Conservation (phyloP, 176 grass and related monocot genomes). For the Oryza rufipogon region DNA sequence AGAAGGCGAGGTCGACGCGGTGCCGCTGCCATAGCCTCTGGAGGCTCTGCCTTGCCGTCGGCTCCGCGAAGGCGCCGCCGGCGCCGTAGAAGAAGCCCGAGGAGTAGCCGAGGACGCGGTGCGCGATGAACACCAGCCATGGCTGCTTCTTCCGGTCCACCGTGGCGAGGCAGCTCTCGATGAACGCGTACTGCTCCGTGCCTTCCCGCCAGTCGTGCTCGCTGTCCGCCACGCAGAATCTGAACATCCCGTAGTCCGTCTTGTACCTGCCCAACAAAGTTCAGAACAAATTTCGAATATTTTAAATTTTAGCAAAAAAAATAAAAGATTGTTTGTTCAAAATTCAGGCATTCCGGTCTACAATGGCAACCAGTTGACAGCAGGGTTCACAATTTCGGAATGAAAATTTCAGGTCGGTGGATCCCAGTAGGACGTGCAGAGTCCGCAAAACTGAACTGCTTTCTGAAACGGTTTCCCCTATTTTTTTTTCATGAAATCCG, state of each 20-base stretch:
- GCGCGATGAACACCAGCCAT: conserved; percentile 84
- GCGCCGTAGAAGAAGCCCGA: conserved; percentile 50
- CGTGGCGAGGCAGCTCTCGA: conserved; percentile 72
- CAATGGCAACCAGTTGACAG: too few species aligned
- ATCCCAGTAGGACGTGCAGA: too few species aligned
- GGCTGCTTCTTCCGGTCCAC: conserved; percentile 85
- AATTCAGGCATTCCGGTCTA: too few species aligned
- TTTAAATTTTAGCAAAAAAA: too few species aligned
- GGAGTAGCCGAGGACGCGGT: conserved; percentile 88
- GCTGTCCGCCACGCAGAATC: conserved; percentile 84
- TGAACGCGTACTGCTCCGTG: conserved; percentile 77
- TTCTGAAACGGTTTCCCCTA: too few species aligned
- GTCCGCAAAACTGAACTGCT: too few species aligned
- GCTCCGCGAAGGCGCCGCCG: conserved; percentile 63
- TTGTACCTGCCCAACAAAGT: conserved; percentile 59
- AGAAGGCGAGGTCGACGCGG: conserved; percentile 78
- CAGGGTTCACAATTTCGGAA: too few species aligned
- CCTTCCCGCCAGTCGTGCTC: conserved; percentile 91
- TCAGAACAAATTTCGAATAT: not conserved
- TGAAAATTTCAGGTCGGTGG: too few species aligned
- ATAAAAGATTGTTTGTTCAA: too few species aligned
- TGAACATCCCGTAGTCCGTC: conserved; percentile 88
- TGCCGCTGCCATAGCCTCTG: conserved; percentile 79
- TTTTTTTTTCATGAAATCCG: too few species aligned
- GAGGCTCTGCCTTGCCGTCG: conserved; percentile 67